A percentile compares a stretch with the other conserved stretches of the same genome.
Conservation (phyloP, 768 basidiomycete genomes). For the Cantharellus cinnabarinus region DNA sequence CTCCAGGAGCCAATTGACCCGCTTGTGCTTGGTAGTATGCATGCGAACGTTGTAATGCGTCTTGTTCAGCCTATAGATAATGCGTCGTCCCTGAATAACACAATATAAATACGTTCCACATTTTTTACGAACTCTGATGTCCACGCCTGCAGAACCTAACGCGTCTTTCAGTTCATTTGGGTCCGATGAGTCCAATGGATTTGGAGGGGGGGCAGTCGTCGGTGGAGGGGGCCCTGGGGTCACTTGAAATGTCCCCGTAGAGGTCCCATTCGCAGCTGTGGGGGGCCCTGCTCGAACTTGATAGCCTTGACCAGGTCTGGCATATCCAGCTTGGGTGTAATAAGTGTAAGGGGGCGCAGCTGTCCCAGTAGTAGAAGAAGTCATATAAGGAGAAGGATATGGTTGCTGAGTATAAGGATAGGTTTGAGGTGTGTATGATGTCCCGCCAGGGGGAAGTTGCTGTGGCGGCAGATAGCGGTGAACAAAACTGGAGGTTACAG, state of each 20-base stretch:
- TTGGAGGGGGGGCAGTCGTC: not conserved
- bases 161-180: constrained; percentile 69
- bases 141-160: constrained; percentile 69
- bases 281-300: no score
- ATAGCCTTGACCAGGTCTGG: not conserved
- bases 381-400: no score
- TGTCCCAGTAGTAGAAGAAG: not conserved
- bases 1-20: constrained; percentile 21
- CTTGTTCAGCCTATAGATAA: constrained; percentile 55
- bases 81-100: not conserved
- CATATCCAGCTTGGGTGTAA: not conserved
- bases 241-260: no score
- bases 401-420: no score
- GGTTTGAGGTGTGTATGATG: not conserved
- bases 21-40: not conserved
- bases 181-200: constrained; percentile 20
- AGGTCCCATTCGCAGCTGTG: no score
- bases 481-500: not conserved
- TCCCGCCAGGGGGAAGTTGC: not conserved
- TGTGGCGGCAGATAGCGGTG: not conserved
- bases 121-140: constrained; percentile 37
- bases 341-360: not conserved
- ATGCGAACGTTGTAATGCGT: constrained; percentile 14
- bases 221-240: not conserved
- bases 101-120: not conserved